Evolutionary conservation across 306 rosid species (phyloP).

Genomic region (Herpetospermum pedunculosum): DNA sequence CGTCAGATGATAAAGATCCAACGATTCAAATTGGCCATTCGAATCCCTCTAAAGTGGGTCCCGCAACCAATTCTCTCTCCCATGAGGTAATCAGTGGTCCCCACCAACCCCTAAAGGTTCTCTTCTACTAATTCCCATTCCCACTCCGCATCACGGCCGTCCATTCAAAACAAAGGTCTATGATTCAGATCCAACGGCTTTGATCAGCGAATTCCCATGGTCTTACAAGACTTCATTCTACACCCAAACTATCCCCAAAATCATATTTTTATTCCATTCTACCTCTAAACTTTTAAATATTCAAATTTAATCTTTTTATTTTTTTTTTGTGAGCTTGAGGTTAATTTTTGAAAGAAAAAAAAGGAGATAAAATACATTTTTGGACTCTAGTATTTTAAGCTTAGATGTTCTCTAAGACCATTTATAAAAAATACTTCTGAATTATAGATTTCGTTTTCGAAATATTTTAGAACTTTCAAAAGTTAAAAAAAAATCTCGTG

Average conservation of each 20-base stretch:
- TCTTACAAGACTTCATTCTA: background rate
- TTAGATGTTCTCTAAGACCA: no score
- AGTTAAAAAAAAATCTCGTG: no score
- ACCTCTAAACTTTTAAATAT: background rate
- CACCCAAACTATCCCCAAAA: background rate
- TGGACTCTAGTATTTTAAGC: no score
- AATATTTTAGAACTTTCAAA: no score
- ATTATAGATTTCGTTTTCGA: no score
- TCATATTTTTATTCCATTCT: background rate
- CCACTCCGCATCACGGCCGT: background rate
- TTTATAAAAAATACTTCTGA: no score
- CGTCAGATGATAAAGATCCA: background rate
- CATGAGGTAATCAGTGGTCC: background rate
- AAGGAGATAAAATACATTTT: no score
- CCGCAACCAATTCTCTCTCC: background rate
- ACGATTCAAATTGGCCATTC: background rate
- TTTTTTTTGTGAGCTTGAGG: no score
- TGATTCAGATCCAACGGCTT: background rate
- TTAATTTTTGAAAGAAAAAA: no score
- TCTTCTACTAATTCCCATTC: background rate
- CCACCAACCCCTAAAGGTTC: background rate
- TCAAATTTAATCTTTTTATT: background rate
- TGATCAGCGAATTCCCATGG: background rate
- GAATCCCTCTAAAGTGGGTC: background rate
- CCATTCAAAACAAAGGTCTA: background rate